Conservation (phyloP, 441 rosid species). For the Euphorbia celastroides region DNA sequence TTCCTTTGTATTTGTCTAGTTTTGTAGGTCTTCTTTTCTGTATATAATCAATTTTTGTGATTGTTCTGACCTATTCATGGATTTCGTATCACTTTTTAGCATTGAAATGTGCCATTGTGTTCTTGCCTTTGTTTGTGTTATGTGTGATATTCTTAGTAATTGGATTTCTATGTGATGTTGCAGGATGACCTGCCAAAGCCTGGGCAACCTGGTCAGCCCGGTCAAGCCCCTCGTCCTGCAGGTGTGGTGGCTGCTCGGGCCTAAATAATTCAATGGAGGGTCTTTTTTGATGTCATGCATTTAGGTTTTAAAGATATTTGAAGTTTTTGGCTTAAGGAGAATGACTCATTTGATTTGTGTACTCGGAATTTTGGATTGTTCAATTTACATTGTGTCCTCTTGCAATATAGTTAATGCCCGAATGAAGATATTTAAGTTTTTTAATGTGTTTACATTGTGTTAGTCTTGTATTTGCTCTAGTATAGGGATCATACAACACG, state of each 20-base stretch:
- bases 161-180: background rate
- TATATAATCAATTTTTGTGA: too few species aligned
- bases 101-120: too few species aligned
- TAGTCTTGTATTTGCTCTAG: too few species aligned
- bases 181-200: conserved; percentile 59
- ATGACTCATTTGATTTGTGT: background rate
- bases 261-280: conserved; percentile 16
- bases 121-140: background rate
- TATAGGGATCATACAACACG: too few species aligned
- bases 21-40: too few species aligned
- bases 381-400: too few species aligned
- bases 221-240: conserved; percentile 43
- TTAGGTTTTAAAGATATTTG: background rate
- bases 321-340: background rate
- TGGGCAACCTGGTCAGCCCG: conserved; percentile 35
- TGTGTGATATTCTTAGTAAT: background rate
- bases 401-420: too few species aligned
- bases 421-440: too few species aligned
- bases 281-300: background rate
- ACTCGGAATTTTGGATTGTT: background rate
- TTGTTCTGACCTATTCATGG: too few species aligned
- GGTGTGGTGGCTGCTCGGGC: conserved; percentile 41
- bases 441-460: too few species aligned
- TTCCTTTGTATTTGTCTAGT: too few species aligned
- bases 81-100: too few species aligned